Evolutionary conservation across 2,329 filamentous ascomycete genomes (phyloP).

Genomic region (Aspergillus fumigatus): DNA sequence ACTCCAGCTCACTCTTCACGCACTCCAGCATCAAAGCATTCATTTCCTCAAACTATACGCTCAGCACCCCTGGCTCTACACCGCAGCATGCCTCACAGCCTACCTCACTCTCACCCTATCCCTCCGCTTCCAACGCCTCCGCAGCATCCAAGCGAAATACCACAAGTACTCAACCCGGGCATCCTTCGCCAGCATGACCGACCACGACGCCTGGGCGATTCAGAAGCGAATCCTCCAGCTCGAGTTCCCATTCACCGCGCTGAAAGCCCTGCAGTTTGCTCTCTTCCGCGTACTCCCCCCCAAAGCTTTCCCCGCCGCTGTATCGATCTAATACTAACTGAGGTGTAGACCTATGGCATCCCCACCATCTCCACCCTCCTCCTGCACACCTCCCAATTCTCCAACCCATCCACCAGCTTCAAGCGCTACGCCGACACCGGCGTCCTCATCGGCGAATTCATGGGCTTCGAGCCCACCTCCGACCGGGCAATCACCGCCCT

Average conservation of each 20-base stretch:
- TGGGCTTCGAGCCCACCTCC: conserved; percentile 41
- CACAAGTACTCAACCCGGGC: conserved; percentile 41
- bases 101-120: conserved; percentile 22
- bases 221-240: conserved; percentile 43
- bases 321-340: conserved; percentile 13
- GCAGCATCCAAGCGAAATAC: conserved; percentile 36
- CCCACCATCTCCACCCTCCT: conserved; percentile 51
- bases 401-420: conserved; percentile 40
- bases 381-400: conserved; percentile 48
- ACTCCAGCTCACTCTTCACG: too few relatives aligned
- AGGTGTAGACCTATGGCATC: conserved; percentile 51
- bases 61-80: neutral
- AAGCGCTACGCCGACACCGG: conserved; percentile 53
- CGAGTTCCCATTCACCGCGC: conserved; percentile 53
- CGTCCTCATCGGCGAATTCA: conserved; percentile 48
- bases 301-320: conserved; percentile 27
- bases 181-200: conserved; percentile 50
- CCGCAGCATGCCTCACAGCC: conserved; percentile 1
- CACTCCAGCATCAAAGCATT: too few relatives aligned
- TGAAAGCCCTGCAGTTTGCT: conserved; percentile 54
- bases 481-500: conserved; percentile 49
- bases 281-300: conserved; percentile 51
- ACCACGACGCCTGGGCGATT: conserved; percentile 50
- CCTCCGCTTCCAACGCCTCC: conserved; percentile 27
- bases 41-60: too few relatives aligned